Conservation (phyloP, 305 asterid genomes). For the Plantago lanceolata region DNA sequence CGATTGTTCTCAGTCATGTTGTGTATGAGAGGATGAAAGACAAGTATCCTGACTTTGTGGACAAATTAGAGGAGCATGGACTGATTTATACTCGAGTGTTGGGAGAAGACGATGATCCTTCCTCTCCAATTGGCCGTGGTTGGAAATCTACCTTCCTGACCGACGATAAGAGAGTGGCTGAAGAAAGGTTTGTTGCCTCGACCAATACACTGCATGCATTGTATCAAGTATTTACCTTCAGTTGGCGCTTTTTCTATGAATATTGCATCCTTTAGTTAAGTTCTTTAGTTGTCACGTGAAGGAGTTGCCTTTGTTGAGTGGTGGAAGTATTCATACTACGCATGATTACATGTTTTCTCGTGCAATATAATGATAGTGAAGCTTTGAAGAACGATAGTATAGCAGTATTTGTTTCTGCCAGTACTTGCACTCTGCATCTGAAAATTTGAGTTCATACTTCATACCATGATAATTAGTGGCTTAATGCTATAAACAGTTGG, state of each 20-base stretch:
- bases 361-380: not conserved
- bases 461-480: not conserved
- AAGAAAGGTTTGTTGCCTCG: conserved; percentile 46
- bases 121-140: conserved; percentile 89
- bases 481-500: not conserved
- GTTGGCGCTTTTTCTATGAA: not conserved
- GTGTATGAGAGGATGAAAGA: conserved; percentile 66
- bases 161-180: conserved; percentile 58
- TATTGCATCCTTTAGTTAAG: not conserved
- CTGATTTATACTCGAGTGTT: conserved; percentile 57
- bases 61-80: conserved; percentile 58
- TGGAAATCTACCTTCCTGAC: conserved; percentile 89
- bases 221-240: not conserved
- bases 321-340: too few species aligned
- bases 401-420: not conserved
- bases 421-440: not conserved
- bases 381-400: not conserved
- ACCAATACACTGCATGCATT: not conserved
- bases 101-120: conserved; percentile 85
- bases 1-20: conserved; percentile 71
- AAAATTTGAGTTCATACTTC: not conserved
- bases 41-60: conserved; percentile 71
- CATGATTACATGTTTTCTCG: too few species aligned
- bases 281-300: too few species aligned
- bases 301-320: too few species aligned